Evolutionary conservation across 1,284 basidiomycete genomes (phyloP).

Genomic region (Farysia itapuensis): DNA sequence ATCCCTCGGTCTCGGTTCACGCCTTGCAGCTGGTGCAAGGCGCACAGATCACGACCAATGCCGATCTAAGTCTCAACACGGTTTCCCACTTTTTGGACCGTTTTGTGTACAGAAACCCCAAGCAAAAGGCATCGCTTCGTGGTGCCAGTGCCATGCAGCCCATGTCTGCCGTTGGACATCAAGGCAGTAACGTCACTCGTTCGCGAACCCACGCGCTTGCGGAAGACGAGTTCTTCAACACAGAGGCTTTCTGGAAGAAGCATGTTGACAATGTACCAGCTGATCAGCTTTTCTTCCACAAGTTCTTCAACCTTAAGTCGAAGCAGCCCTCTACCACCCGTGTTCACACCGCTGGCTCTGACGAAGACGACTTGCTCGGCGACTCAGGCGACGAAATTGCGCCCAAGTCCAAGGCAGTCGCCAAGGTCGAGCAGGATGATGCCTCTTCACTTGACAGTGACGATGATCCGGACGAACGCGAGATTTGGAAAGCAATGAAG

Average conservation of each 20-base stretch:
- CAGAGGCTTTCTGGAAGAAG: conserved; percentile 75
- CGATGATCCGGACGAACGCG: conserved; percentile 54
- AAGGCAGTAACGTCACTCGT: conserved; percentile 68
- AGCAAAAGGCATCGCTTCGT: conserved; percentile 76
- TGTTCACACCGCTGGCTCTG: conserved; percentile 57
- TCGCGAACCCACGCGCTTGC: conserved; percentile 66
- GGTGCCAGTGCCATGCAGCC: conserved; percentile 86
- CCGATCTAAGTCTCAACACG: conserved; percentile 89
- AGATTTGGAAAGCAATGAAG: conserved; percentile 63
- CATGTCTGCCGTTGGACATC: conserved; percentile 65
- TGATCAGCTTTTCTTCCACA: conserved; percentile 66
- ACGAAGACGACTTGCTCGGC: conserved; percentile 62
- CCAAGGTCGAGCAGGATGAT: conserved; percentile 28
- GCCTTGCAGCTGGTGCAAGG: conserved; percentile 81
- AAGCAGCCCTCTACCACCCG: conserved; percentile 25
- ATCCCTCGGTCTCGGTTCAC: conserved; percentile 86
- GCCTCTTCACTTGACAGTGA: conserved; percentile 20
- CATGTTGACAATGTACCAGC: conserved; percentile 76
- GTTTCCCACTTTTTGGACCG: conserved; percentile 86
- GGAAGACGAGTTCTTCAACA: conserved; percentile 70
- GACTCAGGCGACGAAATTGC: conserved; percentile 5
- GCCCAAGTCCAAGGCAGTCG: conserved; percentile 26
- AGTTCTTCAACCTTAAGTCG: conserved; percentile 56
- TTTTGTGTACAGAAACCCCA: conserved; percentile 93
- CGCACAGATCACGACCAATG: conserved; percentile 71